Evolutionary conservation across 768 basidiomycete genomes (phyloP).

Genomic region (Gymnopilus junonius): DNA sequence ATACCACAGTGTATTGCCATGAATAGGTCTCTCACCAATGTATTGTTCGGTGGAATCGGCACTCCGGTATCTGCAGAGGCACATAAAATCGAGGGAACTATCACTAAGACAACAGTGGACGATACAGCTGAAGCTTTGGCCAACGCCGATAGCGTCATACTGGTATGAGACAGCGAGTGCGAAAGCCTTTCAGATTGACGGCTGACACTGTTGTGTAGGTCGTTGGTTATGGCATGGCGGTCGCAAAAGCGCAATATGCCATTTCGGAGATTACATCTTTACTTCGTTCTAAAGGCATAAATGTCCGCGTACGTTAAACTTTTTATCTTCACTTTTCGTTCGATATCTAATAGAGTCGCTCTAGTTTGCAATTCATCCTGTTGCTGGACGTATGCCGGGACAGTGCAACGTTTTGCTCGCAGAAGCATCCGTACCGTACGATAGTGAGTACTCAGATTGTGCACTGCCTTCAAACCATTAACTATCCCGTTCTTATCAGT

Average conservation of each 20-base stretch:
- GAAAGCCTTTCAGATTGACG: neutral
- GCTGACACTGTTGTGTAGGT: conserved; percentile 44
- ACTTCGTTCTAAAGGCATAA: conserved; percentile 74
- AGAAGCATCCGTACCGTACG: conserved; percentile 89
- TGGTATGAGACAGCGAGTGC: conserved; percentile 46
- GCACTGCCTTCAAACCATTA: neutral
- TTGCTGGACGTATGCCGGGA: conserved; percentile 92
- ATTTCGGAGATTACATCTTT: conserved; percentile 76
- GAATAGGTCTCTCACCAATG: conserved; percentile 87
- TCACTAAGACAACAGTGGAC: conserved; percentile 79
- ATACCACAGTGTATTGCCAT: conserved; percentile 79
- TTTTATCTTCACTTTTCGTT: neutral
- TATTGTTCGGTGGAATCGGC: conserved; percentile 86
- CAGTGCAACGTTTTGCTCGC: conserved; percentile 93
- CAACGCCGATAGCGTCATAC: conserved; percentile 83
- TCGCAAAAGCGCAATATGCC: conserved; percentile 87
- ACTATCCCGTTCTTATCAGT: conserved; percentile 59
- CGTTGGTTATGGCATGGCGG: conserved; percentile 91
- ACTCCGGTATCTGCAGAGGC: conserved; percentile 56
- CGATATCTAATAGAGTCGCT: neutral
- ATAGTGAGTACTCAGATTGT: conserved; percentile 53
- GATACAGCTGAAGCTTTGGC: conserved; percentile 79
- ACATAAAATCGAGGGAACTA: conserved; percentile 82
- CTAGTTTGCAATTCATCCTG: conserved; percentile 84
- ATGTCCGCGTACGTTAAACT: conserved; percentile 56